phyloP scores from a whole-genome alignment of 352 stramenopile genomes.

The Blastocystis sp. region DNA sequence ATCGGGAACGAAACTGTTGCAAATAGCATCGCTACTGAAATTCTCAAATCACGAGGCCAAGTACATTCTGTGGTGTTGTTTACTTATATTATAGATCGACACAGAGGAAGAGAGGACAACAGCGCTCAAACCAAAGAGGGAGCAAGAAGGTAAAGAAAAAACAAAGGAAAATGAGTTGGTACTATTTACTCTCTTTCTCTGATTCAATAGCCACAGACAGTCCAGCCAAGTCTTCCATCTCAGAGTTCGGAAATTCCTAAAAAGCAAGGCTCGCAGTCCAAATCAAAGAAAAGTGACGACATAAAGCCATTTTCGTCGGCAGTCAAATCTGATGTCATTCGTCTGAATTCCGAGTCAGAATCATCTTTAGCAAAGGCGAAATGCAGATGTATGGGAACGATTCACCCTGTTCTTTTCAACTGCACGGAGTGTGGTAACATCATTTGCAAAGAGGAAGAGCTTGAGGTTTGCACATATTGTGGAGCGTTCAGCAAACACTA shows the following conservation, averaged over 20 bases:
- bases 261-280: background rate
- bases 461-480: constrained; percentile 44
- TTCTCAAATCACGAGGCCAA: constrained; percentile 45
- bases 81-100: background rate
- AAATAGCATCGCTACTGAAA: constrained; percentile 35
- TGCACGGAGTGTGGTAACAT: constrained; percentile 38
- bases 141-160: background rate
- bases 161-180: background rate
- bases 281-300: background rate
- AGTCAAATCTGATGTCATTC: constrained; percentile 20
- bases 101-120: background rate
- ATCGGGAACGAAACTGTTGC: constrained; percentile 51
- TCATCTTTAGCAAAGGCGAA: constrained; percentile 1
- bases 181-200: background rate
- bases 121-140: constrained; percentile 20
- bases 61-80: background rate
- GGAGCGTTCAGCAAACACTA: constrained; percentile 21
- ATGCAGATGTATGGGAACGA: constrained; percentile 13
- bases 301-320: background rate
- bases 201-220: background rate
- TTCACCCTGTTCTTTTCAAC: constrained; percentile 42
- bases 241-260: background rate
- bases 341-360: background rate
- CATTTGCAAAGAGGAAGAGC: constrained; percentile 31
- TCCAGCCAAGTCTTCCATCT: background rate